These are phyloP conservation scores for Salix koriyanagi DNA, from an alignment of 345 rosid genomes.

Conservation along the genomic window DNA sequence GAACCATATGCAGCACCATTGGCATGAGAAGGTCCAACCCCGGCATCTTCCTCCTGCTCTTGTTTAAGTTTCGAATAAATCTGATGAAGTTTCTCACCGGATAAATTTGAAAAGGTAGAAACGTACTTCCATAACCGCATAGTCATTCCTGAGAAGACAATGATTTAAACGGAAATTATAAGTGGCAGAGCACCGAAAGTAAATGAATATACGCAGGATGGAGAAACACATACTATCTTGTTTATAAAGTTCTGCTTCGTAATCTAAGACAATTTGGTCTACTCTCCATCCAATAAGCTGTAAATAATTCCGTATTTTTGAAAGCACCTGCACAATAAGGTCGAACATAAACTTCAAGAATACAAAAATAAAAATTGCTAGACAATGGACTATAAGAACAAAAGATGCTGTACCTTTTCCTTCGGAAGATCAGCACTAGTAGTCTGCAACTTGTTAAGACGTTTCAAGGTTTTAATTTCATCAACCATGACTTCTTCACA, in stretches of 20 bases:
- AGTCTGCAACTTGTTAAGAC: constrained; percentile 79
- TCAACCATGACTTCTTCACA: constrained; percentile 88
- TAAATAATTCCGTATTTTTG: constrained; percentile 83
- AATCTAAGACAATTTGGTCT: constrained; percentile 70
- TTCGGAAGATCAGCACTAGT: constrained; percentile 97
- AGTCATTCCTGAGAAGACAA: constrained; percentile 64
- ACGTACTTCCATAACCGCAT: constrained; percentile 92
- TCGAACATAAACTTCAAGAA: background rate
- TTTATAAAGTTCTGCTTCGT: constrained; percentile 62
- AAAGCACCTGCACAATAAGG: constrained; percentile 62
- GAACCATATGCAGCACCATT: constrained; percentile 47
- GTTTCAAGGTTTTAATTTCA: constrained; percentile 75
- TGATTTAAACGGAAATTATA: background rate
- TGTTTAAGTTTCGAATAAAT: constrained; percentile 85
- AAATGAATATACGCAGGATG: background rate
- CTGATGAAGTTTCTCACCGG: constrained; percentile 85
- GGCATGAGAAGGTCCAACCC: constrained; percentile 62
- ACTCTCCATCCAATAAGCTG: constrained; percentile 86
- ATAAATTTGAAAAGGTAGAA: constrained; percentile 83
- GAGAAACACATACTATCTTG: constrained; percentile 69
- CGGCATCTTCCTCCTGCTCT: constrained; percentile 72
- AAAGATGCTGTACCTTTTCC: constrained; percentile 51
- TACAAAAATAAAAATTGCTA: background rate
- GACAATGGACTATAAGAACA: background rate
- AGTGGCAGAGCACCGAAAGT: background rate